Conservation (phyloP, 192 early-diverging fungal genomes). For the Coemansia umbellata region DNA sequence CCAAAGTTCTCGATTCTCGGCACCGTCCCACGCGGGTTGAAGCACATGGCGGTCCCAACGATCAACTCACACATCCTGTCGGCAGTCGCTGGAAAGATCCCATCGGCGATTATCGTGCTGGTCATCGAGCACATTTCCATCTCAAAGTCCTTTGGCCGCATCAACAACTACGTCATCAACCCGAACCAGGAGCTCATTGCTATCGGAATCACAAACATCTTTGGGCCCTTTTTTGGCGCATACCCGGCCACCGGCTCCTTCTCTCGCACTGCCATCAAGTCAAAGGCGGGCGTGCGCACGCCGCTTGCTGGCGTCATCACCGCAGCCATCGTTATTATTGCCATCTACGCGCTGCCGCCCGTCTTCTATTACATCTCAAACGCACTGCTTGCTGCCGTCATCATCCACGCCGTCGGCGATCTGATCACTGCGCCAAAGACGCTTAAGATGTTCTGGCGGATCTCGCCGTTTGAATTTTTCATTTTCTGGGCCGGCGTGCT, state of each 20-base stretch:
- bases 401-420: slow-evolving; percentile 81
- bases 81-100: slow-evolving; percentile 51
- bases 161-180: slow-evolving; percentile 79
- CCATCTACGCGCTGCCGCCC: slow-evolving; percentile 76
- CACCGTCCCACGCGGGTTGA: slow-evolving; percentile 70
- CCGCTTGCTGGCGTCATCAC: slow-evolving; percentile 78
- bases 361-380: slow-evolving; percentile 85
- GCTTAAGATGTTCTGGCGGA: slow-evolving; percentile 62
- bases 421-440: slow-evolving; percentile 62
- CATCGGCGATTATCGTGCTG: slow-evolving; percentile 66
- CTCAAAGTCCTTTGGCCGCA: slow-evolving; percentile 78
- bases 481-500: slow-evolving; percentile 52
- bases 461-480: slow-evolving; percentile 51
- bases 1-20: slow-evolving; percentile 64
- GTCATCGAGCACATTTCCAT: slow-evolving; percentile 92
- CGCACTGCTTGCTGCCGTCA: slow-evolving; percentile 76
- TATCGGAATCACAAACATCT: slow-evolving; percentile 81
- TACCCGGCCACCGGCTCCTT: slow-evolving; percentile 92
- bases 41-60: slow-evolving; percentile 55
- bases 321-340: slow-evolving; percentile 73
- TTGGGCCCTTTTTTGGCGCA: slow-evolving; percentile 82
- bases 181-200: slow-evolving; percentile 89
- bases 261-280: slow-evolving; percentile 89
- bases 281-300: slow-evolving; percentile 79
- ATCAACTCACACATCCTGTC: slow-evolving; percentile 54